Conservation (phyloP, 2,329 filamentous ascomycete species). For the Diplodia seriata region DNA sequence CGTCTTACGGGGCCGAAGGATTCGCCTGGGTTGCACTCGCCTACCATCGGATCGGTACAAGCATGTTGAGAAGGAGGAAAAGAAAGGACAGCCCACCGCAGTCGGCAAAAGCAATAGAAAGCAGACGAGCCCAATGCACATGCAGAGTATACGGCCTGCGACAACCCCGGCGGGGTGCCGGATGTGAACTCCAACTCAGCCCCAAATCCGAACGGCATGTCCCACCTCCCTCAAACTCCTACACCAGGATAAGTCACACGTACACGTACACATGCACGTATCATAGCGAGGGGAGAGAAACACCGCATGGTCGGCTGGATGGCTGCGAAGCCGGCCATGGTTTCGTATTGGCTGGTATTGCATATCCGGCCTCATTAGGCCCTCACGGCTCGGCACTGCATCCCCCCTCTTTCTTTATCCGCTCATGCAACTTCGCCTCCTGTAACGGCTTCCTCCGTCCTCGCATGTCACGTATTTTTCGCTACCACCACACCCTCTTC, state of each 20-base stretch:
- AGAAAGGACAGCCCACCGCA: not conserved
- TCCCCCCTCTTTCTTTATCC: not conserved
- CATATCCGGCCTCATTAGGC: not conserved
- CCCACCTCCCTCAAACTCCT: not conserved
- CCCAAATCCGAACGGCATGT: not conserved
- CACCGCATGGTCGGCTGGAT: slow-evolving; percentile 3
- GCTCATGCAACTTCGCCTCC: slow-evolving; percentile 12
- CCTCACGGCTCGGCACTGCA: not conserved
- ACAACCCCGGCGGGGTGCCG: not conserved
- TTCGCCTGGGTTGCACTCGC: not conserved
- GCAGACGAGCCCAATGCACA: not conserved
- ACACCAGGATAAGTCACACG: not conserved
- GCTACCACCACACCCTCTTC: not conserved
- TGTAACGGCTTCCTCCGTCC: slow-evolving; percentile 18
- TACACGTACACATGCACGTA: not conserved
- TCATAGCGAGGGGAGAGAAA: not conserved
- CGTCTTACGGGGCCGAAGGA: slow-evolving; percentile 14
- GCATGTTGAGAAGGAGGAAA: not conserved
- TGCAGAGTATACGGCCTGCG: slow-evolving; percentile 13
- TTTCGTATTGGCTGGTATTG: slow-evolving; percentile 6
- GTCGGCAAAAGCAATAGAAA: not conserved
- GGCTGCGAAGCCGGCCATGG: not conserved
- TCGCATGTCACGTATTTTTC: not conserved
- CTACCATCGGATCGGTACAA: not conserved
- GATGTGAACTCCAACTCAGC: slow-evolving; percentile 17